Base-by-base conservation (phyloP, 2,329 filamentous ascomycete species). In the Phialophora macrospora region DNA sequence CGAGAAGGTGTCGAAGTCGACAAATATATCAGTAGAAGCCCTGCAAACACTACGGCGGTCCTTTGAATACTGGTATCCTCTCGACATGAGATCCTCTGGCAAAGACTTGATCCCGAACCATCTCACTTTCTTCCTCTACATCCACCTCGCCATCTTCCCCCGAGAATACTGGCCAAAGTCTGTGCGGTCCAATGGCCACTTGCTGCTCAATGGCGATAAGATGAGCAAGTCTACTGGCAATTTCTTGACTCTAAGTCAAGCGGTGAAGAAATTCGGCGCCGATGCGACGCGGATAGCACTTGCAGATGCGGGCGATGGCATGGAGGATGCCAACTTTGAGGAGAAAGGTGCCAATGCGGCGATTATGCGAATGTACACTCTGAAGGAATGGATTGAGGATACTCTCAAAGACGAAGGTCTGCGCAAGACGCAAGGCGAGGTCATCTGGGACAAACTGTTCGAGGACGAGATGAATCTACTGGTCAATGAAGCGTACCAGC, bases 141-240 rank as follows among this genome's bases (percentile, higher is more conserved):
- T 94, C 72, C 95, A 98, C 78, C 79, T 95, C 70, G 95, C 95
- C 11, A 85, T 99, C 51, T 98, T 97, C 84, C 87, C 88, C 12
- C 86, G 87, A 65, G 87, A 94, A 77, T 96, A 93, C 82, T 97
- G 94, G 93, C 95, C 95, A 11, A 86, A 85, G 59, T 88, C 88
- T 68, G 85, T 98, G 71, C 90, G 95, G 70, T 89, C 91, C 68
- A 99, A 99, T 75, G 95, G 95, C 1, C 94, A 98, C 80, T 81
- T 98, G 74, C 87, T 96, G 78, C 84, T 99, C 70, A 99, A 99
- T 77, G 94, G 94, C 57, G 92, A 97, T 77, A 99, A 99, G 86
- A 99, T 99, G 95, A 90, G 88, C 77, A 99, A 99, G 83, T 94
- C 90, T 61, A 97, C 93, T 0, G 95, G 95, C 68, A 99, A 98